phyloP scores from a whole-genome alignment of 345 rosid genomes.

The Murraya paniculata region DNA sequence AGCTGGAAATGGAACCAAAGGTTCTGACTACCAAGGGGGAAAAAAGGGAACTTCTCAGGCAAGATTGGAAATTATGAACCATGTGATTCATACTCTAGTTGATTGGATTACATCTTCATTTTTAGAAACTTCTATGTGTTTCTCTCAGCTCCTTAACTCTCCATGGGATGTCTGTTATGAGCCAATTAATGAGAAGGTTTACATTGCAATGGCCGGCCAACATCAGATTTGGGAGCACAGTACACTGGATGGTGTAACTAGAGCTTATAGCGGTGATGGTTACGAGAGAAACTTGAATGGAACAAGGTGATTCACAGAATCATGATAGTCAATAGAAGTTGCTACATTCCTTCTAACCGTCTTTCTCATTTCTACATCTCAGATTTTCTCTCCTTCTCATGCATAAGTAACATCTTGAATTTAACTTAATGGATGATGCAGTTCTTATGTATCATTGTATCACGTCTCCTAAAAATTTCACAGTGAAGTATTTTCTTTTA shows the following conservation, averaged over 20 bases:
- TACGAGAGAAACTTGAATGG: conserved; percentile 92
- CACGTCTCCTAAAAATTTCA: background rate
- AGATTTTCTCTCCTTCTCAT: conserved; percentile 1
- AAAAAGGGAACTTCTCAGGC: conserved; percentile 70
- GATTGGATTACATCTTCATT: conserved; percentile 14
- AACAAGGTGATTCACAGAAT: conserved; percentile 51
- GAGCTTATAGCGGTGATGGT: conserved; percentile 89
- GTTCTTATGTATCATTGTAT: background rate
- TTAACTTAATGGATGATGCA: background rate
- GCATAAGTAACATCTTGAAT: background rate
- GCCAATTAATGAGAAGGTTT: conserved; percentile 67
- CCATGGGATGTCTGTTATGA: conserved; percentile 95
- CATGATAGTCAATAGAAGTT: background rate
- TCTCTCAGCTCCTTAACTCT: conserved; percentile 78
- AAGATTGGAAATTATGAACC: conserved; percentile 22
- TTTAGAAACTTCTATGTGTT: conserved; percentile 1
- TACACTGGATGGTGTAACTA: conserved; percentile 56
- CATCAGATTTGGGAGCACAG: conserved; percentile 95
- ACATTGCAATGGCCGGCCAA: conserved; percentile 94
- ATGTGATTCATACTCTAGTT: conserved; percentile 6
- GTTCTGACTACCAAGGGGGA: conserved; percentile 89
- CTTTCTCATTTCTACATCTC: background rate
- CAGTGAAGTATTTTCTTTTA: conserved; percentile 4
- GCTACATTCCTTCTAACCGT: background rate
- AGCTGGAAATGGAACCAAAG: conserved; percentile 96